Evolutionary conservation across 2,329 filamentous ascomycete genomes (phyloP), one percentile per base, ranked within the genome.

Genomic region (Lachnellula subtilissima): DNA sequence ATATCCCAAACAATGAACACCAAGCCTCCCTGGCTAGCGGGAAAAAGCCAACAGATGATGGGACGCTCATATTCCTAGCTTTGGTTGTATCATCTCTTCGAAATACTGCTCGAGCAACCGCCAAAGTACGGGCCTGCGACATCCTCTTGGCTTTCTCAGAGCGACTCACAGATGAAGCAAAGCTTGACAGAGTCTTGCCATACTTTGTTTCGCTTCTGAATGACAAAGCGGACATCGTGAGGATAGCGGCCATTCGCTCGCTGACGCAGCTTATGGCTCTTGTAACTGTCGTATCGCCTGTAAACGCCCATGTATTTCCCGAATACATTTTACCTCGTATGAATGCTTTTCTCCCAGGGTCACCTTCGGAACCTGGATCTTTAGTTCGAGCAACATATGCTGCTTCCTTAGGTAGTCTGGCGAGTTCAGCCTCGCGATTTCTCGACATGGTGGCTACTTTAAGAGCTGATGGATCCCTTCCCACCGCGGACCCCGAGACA

Each of bases 101-200:
- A 59, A 96, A 92, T 58, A 96, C 93, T 14, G 90, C 91, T 5
- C 86, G 93, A 64, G 85, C 92, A 3, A 87, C 90, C n/a, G 90
- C 93, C 25, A 87, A 91, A 63, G 79, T 97, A 43, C 86, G 91
- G 64, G 94, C 91, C 1, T 96, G 94, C 67, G 94, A 99, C 70
- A 80, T 99, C 42, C 79, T 99, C 48, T 75, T 99, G 50, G 93
- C 93, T 2, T 97, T 99, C 70, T 86, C 92, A 0, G 92, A 97
- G 73, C 82, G 89, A 57, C 74, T 97, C 23, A 96, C 93, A 0
- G 95, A 99, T 69, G 94, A 99, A 73, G 92, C 92, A 3, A 97
- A 97, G 71, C 77, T 99, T 49, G 95, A 99, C 71, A 85, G 94
- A 50, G 88, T 97, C 23, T 75, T 99, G 50, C 94, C 94, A 1